phyloP scores from a whole-genome alignment of 1,284 basidiomycete species.

The Ceratobasidium theobromae region DNA sequence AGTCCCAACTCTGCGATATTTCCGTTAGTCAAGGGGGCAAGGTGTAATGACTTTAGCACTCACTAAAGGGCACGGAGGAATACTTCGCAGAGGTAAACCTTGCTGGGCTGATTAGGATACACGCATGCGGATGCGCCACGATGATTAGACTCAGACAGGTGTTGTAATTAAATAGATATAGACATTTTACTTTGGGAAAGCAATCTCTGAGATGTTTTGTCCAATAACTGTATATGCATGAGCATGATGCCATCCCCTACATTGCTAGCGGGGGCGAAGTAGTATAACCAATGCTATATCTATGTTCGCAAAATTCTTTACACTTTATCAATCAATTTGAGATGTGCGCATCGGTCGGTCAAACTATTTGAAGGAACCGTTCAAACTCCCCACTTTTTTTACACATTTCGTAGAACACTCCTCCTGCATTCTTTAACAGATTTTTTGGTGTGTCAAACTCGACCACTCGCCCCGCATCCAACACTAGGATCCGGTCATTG shows the following conservation, averaged over 20 bases:
- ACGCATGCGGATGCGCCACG: not conserved
- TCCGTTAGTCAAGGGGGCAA: not conserved
- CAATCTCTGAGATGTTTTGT: no score
- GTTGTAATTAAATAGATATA: no score
- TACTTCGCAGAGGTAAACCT: conserved; percentile 13
- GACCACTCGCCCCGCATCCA: conserved; percentile 50
- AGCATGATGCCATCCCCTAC: no score
- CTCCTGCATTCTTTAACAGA: conserved; percentile 46
- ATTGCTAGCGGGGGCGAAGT: no score
- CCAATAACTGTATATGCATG: no score
- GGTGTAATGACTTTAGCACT: not conserved
- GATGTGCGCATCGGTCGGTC: not conserved
- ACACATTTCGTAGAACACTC: conserved; percentile 51
- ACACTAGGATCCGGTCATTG: conserved; percentile 54
- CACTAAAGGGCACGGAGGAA: conserved; percentile 3
- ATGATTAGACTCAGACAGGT: no score
- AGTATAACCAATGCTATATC: no score
- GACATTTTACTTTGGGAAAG: no score
- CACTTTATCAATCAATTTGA: no score
- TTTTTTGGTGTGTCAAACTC: conserved; percentile 50
- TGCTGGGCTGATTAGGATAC: conserved; percentile 3
- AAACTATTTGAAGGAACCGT: conserved; percentile 16
- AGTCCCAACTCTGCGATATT: not conserved
- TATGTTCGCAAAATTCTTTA: no score
- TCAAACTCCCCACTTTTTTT: conserved; percentile 47